Conservation (phyloP, 2,329 filamentous ascomycete genomes). For the Pseudomassariella vexata region DNA sequence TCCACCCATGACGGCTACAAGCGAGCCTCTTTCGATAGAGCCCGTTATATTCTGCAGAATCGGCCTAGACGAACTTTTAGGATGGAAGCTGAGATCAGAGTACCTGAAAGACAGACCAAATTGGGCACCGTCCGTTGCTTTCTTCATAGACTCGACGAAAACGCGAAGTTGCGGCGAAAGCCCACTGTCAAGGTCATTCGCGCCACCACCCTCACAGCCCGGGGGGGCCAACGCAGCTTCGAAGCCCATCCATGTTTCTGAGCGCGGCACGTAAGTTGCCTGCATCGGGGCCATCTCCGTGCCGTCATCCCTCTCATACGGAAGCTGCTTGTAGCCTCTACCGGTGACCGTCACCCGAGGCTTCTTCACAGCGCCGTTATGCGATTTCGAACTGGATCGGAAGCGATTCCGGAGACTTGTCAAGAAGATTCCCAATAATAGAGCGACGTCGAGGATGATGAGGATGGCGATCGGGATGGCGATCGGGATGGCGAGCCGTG, state of each 20-base stretch:
- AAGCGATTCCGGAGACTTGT: conserved; percentile 29
- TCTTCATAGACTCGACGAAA: conserved; percentile 48
- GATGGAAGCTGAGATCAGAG: conserved; percentile 41
- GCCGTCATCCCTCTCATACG: conserved; percentile 21
- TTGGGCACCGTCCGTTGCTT: conserved; percentile 41
- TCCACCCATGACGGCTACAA: conserved; percentile 56
- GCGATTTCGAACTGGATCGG: conserved; percentile 21
- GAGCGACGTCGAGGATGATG: conserved; percentile 33
- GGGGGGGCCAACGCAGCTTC: conserved; percentile 28
- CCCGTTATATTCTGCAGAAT: conserved; percentile 50
- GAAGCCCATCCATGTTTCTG: conserved; percentile 26
- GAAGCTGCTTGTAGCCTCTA: conserved; percentile 28
- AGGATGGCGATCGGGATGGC: conserved; percentile 35
- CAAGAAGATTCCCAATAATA: conserved; percentile 30
- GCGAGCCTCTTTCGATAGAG: conserved; percentile 44
- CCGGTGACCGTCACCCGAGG: conserved; percentile 20
- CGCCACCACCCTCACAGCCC: conserved; percentile 18
- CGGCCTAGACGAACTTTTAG: conserved; percentile 34
- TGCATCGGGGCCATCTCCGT: conserved; percentile 29
- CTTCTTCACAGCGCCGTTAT: conserved; percentile 11
- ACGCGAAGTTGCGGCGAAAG: conserved; percentile 34
- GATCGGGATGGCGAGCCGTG: conserved; percentile 38
- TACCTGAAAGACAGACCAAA: conserved; percentile 51
- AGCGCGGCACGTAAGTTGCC: conserved; percentile 22
- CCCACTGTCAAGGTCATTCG: conserved; percentile 22